Evolutionary conservation across 352 stramenopile species (phyloP), one percentile per base, ranked within the genome.

Genomic region (Globisporangium nodosum): DNA sequence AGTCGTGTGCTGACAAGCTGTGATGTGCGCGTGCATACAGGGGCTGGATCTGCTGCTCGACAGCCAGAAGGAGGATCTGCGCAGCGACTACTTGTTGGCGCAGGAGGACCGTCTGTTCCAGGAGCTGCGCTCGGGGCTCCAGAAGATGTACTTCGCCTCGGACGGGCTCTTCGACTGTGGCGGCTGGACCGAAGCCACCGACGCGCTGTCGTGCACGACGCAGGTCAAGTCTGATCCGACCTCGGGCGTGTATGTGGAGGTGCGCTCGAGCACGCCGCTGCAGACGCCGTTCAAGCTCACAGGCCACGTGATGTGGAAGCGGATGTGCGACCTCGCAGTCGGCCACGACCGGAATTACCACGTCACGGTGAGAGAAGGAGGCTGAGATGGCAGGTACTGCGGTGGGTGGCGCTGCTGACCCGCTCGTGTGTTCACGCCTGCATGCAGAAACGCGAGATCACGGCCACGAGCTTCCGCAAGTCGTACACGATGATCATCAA

Each of bases 301-400:
- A 42, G 50, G 49, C n/a, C 24, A 63, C 12, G 2, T 49, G 46
- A 16, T 21, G 39, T 27, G 61, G 52, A 5, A 53, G 33, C 21
- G 53, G 54, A 30, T 63, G 54, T 40, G 65, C 54, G 1, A 65
- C 12, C 33, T 54, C 6, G 15, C 43, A 4, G 4, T 31, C 1
- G 39, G 76, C 21, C 52, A 73, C 49, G 42, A 74, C n/a, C 52
- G 63, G 3, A 56, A 61, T 31, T 56, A 56, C n/a, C 40, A 56
- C 52, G 33, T 56, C 35, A 46, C 40, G 13, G 52, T 56, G 4
- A 2, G 37, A 16, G 5, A 2, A 16, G 1, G 7, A 15, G 1
- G 8, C 4, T 3, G 31, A 35, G 31, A 35, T 35, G 31, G 31
- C 3, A 6, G 31, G 3, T 35, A 6, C 6, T 35, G 31, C n/a